A percentile compares a stretch with the other conserved stretches of the same genome.
These are phyloP conservation scores for Silene coronaria DNA, from an alignment of 179 eudicot genomes.

Conservation along the genomic window DNA sequence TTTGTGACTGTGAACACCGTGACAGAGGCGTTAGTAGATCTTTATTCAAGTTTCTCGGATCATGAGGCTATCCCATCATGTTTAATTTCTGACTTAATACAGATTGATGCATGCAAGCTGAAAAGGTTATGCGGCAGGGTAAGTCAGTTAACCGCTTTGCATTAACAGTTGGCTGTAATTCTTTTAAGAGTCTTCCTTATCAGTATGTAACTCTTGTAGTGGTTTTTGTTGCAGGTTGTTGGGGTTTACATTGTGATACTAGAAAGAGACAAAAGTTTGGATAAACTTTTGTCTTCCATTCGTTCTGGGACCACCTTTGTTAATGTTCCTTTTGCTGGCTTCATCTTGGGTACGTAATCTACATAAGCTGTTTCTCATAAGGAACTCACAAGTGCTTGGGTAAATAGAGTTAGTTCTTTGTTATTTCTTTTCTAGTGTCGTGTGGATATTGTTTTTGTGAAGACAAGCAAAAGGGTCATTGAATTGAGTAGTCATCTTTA, in stretches of 20 bases:
- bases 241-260: slow-evolving; percentile 53
- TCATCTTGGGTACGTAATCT: slow-evolving; percentile 58
- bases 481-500: not conserved
- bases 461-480: not conserved
- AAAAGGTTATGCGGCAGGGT: slow-evolving; percentile 66
- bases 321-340: slow-evolving; percentile 70
- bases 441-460: not conserved
- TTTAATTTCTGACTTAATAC: slow-evolving; percentile 41
- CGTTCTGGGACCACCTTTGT: slow-evolving; percentile 25
- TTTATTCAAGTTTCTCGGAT: slow-evolving; percentile 21
- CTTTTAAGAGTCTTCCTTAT: not conserved
- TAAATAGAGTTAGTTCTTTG: not conserved
- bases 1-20: slow-evolving; percentile 50
- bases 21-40: slow-evolving; percentile 30
- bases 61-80: slow-evolving; percentile 29
- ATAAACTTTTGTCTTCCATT: slow-evolving; percentile 26
- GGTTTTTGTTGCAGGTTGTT: slow-evolving; percentile 47
- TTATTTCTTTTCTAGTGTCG: slow-evolving; percentile 4
- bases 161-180: slow-evolving; percentile 8
- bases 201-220: not conserved
- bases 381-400: not conserved
- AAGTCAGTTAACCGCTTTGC: slow-evolving; percentile 14
- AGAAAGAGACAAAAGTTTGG: slow-evolving; percentile 36
- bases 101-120: slow-evolving; percentile 31
- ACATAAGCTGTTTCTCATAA: not conserved